Base-by-base conservation (phyloP, 2,329 filamentous ascomycete genomes). In the Trichoderma sp. region DNA sequence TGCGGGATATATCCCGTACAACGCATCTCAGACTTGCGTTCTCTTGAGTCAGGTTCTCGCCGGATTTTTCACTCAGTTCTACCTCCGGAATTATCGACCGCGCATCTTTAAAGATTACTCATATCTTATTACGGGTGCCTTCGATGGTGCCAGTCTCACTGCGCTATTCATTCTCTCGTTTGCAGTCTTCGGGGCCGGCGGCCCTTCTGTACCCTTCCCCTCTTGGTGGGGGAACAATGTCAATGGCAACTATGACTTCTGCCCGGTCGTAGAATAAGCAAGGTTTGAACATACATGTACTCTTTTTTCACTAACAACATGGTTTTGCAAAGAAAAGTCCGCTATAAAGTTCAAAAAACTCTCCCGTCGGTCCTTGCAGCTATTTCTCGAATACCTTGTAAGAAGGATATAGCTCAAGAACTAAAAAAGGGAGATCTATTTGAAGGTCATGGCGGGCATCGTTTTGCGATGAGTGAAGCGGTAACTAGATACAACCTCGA, bases 141-240 rank as follows among this genome's bases (percentile, higher is more conserved):
- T 84, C 19, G 86, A 87, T 70, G 86, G 85, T 11, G 86, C 81
- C 8, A 81, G 79, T 69, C 78, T 86, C 4, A 76, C 78, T 1
- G 82, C 81, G 0, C 76, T 87, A 2, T 87, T 87, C 64, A 83
- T 87, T 52, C 76, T 87, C 14, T 86, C 85, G 0, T 87, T 87
- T 75, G 84, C 85, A 1, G 85, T 87, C 0, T 86, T 87, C 66
- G 86, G 85, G 0, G 84, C 83, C 3, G 83, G 83, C 35, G 83
- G 83, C 0, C 69, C 72, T 1, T 74, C 81, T 0, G 74, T 77
- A 11, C 79, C 83, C 0, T 87, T 87, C 72, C 85, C 85, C 0
- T 75, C 73, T 2, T 87, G 85, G 85, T 87, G 85, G 84, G 85
- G 85, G 0, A 87, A 87, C 63, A 85, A 86, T 35, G 76, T 71